Base-by-base conservation (phyloP, 805 yeast species). In the Debaryomyces prosopidis region DNA sequence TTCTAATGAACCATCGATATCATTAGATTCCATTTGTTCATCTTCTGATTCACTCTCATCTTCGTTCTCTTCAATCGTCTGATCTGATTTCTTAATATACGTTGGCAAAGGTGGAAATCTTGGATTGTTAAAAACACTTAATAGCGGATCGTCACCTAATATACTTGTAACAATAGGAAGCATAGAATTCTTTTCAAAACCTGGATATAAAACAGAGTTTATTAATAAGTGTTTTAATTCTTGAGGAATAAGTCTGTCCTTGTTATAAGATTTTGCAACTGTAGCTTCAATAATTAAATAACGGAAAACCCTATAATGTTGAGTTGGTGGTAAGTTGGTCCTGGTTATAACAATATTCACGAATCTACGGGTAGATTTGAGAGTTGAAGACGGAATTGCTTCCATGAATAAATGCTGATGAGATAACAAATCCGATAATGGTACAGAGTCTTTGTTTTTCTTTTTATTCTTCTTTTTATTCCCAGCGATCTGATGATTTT, bases 61-160 rank as follows among this genome's bases (percentile, higher is more conserved):
- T 9, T 43, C 38, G 17, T 45, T 50, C 7, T 49, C 34, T 40
- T 49, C 51, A 32, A 47, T 40, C 35, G 40, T 40, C 44, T 10
- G 41, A 35, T 27, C 45, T 40, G 23, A 40, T 11, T 36, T 39
- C 33, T 30, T 30, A 14, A 30, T 30, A 14, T 49, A 63, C 11
- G 51, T 49, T 5, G 71, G 69, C 40, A 68, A 55, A 6, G 71
- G 73, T 3, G 96, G 96, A 53, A 89, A 79, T 55, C 94, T 73
- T 35, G 96, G 96, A 55, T 86, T 85, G 43, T 80, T 76, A 53
- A 88, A 71, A 1, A 85, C 71, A 56, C 87, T 80, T 35, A 84
- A 59, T 16, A 79, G 58, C 7, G 72, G 76, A 55, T 81, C 80
- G 35, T 75, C 63, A 3, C 72, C 73, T 47, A 85, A 59, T 5